Evolutionary conservation across 768 basidiomycete genomes (phyloP), one percentile per base, ranked within the genome.

Genomic region (Podaxis carcinomalis): DNA sequence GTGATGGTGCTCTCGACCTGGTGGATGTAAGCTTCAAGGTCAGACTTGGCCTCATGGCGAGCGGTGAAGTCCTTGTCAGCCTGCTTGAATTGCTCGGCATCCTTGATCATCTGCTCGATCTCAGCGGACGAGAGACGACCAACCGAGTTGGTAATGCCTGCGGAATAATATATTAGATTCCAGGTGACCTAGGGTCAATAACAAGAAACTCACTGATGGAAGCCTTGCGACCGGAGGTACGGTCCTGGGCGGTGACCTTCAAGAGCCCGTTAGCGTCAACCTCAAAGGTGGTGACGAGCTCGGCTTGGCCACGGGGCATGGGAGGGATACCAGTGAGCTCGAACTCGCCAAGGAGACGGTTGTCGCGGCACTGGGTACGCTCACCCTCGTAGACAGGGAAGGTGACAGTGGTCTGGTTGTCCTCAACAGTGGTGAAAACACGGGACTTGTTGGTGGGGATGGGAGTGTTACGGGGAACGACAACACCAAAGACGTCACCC

Each of bases 331-430:
- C 95, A 62, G 83, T 97, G 67, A 99, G 93, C 83, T 99, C 97
- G 78, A 99, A 99, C 80, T 99, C 97, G 70, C 97, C 97, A 69
- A 99, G 92, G 64, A 99, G 82, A 75, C 97, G 89, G 82, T 98
- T 99, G 81, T 99, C 97, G 70, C 95, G 92, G 83, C 97, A 99
- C 73, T 98, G 96, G 36, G 96, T 98, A 67, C 97, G 95, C 80
- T 99, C 97, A 73, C 97, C 97, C 84, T 99, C 97, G 79, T 99
- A 98, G 49, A 99, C 97, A 69, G 97, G 97, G 93, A 98, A 99
- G 66, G 96, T 98, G 80, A 99, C 97, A 63, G 93, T 96, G 64
- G 97, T 99, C 80, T 98, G 97, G 84, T 98, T 99, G 84, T 99
- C 97, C 86, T 99, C 97, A 65, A 99, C 97, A 57, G 97, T 99